A percentile compares a stretch with the other conserved stretches of the same genome.
These are phyloP conservation scores for Dipodascopsis uninucleata DNA, from an alignment of 805 yeast species.

Conservation along the genomic window DNA sequence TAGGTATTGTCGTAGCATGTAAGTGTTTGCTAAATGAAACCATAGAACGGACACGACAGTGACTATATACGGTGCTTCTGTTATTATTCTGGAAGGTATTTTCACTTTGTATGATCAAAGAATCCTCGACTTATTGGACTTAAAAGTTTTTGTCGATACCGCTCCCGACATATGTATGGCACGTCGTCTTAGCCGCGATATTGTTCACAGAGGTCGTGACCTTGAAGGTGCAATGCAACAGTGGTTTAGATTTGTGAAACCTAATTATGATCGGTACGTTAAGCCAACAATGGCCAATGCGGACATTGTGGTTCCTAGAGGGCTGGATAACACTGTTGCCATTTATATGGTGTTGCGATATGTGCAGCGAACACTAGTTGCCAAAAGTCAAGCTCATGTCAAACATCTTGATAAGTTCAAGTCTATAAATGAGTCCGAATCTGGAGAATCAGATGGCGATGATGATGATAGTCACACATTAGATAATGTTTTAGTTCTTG, in stretches of 20 bases:
- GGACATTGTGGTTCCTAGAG: slow-evolving; percentile 86
- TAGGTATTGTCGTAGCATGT: slow-evolving; percentile 34
- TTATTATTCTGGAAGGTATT: slow-evolving; percentile 87
- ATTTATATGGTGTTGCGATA: slow-evolving; percentile 74
- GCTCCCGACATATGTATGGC: slow-evolving; percentile 91
- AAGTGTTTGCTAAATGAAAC: not conserved
- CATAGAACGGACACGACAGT: slow-evolving; percentile 57
- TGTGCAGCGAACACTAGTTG: slow-evolving; percentile 62
- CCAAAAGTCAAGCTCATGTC: slow-evolving; percentile 67
- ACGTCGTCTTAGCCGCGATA: slow-evolving; percentile 82
- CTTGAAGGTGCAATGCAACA: slow-evolving; percentile 76
- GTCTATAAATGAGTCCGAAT: slow-evolving; percentile 30
- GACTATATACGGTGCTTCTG: slow-evolving; percentile 89
- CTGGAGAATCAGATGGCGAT: slow-evolving; percentile 10
- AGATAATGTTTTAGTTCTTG: slow-evolving; percentile 35
- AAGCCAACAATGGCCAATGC: slow-evolving; percentile 75
- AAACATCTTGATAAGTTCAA: slow-evolving; percentile 60
- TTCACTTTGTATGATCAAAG: slow-evolving; percentile 73
- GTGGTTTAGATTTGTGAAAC: slow-evolving; percentile 90
- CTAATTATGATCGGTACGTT: slow-evolving; percentile 75
- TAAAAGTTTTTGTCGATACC: slow-evolving; percentile 82
- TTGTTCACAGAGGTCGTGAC: slow-evolving; percentile 80
- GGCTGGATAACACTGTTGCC: slow-evolving; percentile 77
- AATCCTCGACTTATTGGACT: slow-evolving; percentile 70
- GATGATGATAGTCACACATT: slow-evolving; percentile 9